Evolutionary conservation across 108 stramenopile genomes (phyloP), one percentile per base, ranked within the genome.

Genomic region (Discostella pseudostelligera): DNA sequence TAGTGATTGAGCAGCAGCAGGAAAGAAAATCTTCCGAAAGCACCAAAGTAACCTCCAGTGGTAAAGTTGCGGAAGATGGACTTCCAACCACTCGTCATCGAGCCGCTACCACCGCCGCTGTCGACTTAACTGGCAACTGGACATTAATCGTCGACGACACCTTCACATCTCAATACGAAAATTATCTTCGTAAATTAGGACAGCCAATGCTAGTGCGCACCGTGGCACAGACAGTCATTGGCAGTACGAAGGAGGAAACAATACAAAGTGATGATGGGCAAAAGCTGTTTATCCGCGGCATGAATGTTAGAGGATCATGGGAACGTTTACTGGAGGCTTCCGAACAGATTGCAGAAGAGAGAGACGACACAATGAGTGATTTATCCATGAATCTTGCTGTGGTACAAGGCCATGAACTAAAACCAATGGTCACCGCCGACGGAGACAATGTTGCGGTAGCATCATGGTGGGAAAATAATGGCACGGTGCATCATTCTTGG

Each of bases 391-490:
- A 61, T n/a, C 62, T 57, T 59, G 62, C 45, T 8, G 75, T 69
- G 24, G 66, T 51, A 3, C 55, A 76, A 36, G 75, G 75, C 14
- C 75, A 76, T 39, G 62, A 64, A 14, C 43, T 76, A 10, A 69
- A 74, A 40, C 72, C 77, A 1, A 74, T 81, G 62, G 45, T 74
- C 12, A 87, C 90, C 16, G 87, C 87, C 5, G 90, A 92, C 59
- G 77, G 70, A 1, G 90, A 92, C 60, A 49, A 62, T 13, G 90
- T 89, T 0, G 56, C 80, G 54, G 84, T 80, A 19, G 90, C 88
- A 53, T 70, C 84, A 0, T 92, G 90, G 90, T 92, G 90, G 90
- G 90, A 88, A 69, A 55, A 82, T 25, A 46, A 77, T 10, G 90
- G 90, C 4, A 74, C 59, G 5, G 79, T 87, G 10, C 90, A 92